A percentile compares a stretch with the other conserved stretches of the same genome.
Conservation (phyloP, 768 basidiomycete genomes). For the Scleroderma citrinum region DNA sequence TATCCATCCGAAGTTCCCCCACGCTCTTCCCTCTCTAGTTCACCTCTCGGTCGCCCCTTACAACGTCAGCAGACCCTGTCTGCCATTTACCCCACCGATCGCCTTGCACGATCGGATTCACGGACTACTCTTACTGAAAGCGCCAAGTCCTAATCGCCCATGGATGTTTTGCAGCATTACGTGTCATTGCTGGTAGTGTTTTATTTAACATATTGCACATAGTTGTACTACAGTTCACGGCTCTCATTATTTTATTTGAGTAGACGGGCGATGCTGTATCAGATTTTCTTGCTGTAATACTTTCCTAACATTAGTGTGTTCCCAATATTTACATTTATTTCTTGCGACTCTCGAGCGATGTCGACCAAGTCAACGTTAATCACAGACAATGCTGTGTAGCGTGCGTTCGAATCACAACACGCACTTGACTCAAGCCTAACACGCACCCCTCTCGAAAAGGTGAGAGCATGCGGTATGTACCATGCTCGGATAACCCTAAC, state of each 20-base stretch:
- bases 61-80: conserved; percentile 26
- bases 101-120: conserved; percentile 14
- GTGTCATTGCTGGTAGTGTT: background rate
- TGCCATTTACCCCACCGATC: conserved; percentile 7
- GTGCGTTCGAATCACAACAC: too few relatives aligned
- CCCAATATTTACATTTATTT: too few relatives aligned
- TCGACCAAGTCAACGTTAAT: too few relatives aligned
- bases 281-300: background rate
- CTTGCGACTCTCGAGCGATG: too few relatives aligned
- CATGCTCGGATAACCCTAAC: too few relatives aligned
- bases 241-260: background rate
- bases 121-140: conserved; percentile 15
- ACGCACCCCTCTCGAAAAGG: too few relatives aligned
- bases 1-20: conserved; percentile 1
- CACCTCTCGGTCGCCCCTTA: conserved; percentile 14
- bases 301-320: background rate
- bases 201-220: background rate
- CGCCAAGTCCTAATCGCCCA: conserved; percentile 9
- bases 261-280: background rate
- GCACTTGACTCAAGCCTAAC: too few relatives aligned
- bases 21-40: background rate
- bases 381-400: too few relatives aligned
- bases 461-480: too few relatives aligned
- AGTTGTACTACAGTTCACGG: background rate
- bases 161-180: background rate